phyloP scores from a whole-genome alignment of 148 eudicot species.

The Dysphania ambrosioides region DNA sequence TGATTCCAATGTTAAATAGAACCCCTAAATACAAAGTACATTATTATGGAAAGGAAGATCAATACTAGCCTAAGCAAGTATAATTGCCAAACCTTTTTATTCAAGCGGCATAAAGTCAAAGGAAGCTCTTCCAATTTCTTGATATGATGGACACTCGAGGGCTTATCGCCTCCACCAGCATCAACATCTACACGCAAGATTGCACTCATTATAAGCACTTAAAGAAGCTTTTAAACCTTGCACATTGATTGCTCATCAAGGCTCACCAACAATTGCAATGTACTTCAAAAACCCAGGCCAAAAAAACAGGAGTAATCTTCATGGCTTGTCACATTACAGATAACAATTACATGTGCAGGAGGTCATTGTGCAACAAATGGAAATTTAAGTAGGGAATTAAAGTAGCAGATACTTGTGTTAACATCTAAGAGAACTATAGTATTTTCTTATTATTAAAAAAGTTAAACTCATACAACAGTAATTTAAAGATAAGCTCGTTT shows the following conservation, averaged over 20 bases:
- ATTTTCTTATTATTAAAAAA: background rate
- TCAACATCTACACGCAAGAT: slow-evolving; percentile 42
- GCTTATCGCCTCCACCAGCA: slow-evolving; percentile 30
- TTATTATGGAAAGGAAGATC: background rate
- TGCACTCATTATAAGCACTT: slow-evolving; percentile 29
- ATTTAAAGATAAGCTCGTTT: background rate
- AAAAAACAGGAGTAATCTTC: background rate
- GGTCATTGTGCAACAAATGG: background rate
- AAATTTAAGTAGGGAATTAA: background rate
- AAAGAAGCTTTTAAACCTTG: background rate
- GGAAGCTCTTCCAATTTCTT: slow-evolving; percentile 78
- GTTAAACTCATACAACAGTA: background rate
- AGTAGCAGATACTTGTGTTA: background rate
- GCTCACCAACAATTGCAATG: slow-evolving; percentile 6
- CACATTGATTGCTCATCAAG: background rate
- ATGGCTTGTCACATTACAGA: background rate
- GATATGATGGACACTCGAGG: slow-evolving; percentile 38
- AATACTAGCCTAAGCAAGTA: slow-evolving; percentile 2
- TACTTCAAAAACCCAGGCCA: background rate
- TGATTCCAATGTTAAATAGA: background rate
- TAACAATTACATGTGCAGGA: background rate
- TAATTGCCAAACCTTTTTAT: slow-evolving; percentile 53
- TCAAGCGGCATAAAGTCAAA: slow-evolving; percentile 51
- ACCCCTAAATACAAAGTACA: background rate
- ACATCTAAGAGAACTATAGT: no score